These are phyloP conservation scores for Dothideomycetes sp. DNA, from an alignment of 2,329 filamentous ascomycete genomes.

Conservation along the genomic window DNA sequence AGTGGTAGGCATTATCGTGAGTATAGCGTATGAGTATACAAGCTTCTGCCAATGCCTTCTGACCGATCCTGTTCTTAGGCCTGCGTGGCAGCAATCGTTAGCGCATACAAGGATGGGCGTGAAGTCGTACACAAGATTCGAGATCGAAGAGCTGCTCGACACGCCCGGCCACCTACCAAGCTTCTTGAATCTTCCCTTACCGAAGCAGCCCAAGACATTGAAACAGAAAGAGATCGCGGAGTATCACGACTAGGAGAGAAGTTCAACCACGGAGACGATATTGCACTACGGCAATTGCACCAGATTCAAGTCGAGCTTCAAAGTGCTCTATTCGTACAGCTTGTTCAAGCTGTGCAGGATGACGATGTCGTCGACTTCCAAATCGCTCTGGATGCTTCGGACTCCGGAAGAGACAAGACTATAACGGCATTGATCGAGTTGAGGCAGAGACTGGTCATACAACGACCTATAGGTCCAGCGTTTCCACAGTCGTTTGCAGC, in stretches of 20 bases:
- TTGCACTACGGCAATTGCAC: constrained; percentile 25
- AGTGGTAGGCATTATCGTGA: constrained; percentile 12
- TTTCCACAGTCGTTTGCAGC: background rate
- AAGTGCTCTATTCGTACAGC: constrained; percentile 23
- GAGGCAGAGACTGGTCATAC: constrained; percentile 21
- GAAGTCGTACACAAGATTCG: constrained; percentile 27
- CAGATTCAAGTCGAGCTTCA: constrained; percentile 25
- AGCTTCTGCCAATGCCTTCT: background rate
- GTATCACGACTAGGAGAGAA: constrained; percentile 22
- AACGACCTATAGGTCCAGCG: constrained; percentile 11
- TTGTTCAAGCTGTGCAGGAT: constrained; percentile 24
- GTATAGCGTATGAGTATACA: background rate
- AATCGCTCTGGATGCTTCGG: constrained; percentile 24
- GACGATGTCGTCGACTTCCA: constrained; percentile 23
- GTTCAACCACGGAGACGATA: constrained; percentile 25
- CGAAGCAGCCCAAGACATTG: constrained; percentile 25
- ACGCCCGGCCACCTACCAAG: constrained; percentile 23
- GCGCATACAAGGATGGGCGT: constrained; percentile 22
- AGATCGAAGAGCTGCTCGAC: constrained; percentile 22
- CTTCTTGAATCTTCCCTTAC: constrained; percentile 25
- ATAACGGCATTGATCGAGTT: constrained; percentile 24
- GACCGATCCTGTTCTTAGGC: constrained; percentile 13
- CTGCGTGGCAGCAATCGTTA: constrained; percentile 21
- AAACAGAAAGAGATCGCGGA: constrained; percentile 24
- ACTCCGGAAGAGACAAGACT: constrained; percentile 23